Evolutionary conservation across 129 eudicot genomes (phyloP), one percentile per base, ranked within the genome.

Genomic region (Flaveria sonorensis): DNA sequence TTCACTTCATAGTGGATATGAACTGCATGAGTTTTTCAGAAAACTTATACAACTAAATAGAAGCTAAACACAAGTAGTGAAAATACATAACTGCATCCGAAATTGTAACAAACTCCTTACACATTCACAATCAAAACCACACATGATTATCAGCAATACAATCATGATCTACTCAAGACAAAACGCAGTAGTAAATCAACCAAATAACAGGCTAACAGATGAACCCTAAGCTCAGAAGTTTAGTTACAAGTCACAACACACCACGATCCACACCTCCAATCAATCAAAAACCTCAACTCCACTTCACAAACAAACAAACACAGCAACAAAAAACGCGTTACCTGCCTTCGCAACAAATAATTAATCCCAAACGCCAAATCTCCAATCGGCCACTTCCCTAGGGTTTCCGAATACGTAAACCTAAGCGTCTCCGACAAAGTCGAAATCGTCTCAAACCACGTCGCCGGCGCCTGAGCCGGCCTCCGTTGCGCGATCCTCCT

Each of bases 391-490:
- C 99, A 95, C 77, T 95, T 95, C 64, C 97, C 99, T 21, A 95
- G 68, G 21, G 99, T 95, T 76, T 95, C 99, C 45, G 99, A 86
- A 79, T 91, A 95, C 36, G 97, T 91, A 83, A 95, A 95, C 79
- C 97, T 84, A 70, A 95, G 82, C 50, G 99, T 95, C 80, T 95
- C 99, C 20, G 97, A 77, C 10, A 95, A 73, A 72, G 99, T 95
- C 21, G 83, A 77, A 24, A 95, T 85, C 62, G 99, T 91, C 82
- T 95, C 99, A 51, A 95, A 67, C 97, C 97, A 95, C 71, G 97
- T 95, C 18, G 94, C 97, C 21, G 99, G 99, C 51, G 99, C 99
- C 65, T 95, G 99, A 74, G 94, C 99, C 43, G 99, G 93, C 80
- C 99, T 71, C 77, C 98, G 81, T 65, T 79, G 83, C 42, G 89